These are phyloP conservation scores for Lecanosticta acicola DNA, from an alignment of 2,329 filamentous ascomycete genomes.

Conservation along the genomic window DNA sequence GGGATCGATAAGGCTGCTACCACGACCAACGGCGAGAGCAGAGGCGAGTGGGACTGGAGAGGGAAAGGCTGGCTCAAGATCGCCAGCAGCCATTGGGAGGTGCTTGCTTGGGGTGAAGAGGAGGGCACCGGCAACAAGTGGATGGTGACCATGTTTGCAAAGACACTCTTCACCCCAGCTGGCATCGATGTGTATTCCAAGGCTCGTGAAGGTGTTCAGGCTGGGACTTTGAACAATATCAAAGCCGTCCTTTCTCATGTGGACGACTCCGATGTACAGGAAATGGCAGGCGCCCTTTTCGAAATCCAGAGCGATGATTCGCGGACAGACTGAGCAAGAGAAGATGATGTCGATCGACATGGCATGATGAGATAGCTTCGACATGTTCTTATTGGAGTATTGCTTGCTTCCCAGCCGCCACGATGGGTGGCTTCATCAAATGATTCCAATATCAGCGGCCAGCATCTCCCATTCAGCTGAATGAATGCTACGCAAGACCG, in stretches of 20 bases:
- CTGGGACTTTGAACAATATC: conserved; percentile 53
- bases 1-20: conserved; percentile 57
- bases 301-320: conserved; percentile 37
- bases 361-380: no score
- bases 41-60: conserved; percentile 64
- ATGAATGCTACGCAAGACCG: no score
- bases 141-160: conserved; percentile 79
- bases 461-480: no score
- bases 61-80: conserved; percentile 70
- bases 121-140: conserved; percentile 46
- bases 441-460: no score
- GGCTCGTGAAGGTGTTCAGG: conserved; percentile 53
- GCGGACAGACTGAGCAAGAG: conserved; percentile 17
- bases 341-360: no score
- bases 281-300: conserved; percentile 49
- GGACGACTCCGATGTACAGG: conserved; percentile 47
- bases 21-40: conserved; percentile 13
- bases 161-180: conserved; percentile 76
- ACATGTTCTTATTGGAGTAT: no score
- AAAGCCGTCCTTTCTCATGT: conserved; percentile 50
- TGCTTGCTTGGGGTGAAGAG: conserved; percentile 66
- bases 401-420: no score
- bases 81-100: conserved; percentile 72
- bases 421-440: no score
- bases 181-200: conserved; percentile 74